Evolutionary conservation across 768 basidiomycete species (phyloP).

Genomic region (Mycena amicta): DNA sequence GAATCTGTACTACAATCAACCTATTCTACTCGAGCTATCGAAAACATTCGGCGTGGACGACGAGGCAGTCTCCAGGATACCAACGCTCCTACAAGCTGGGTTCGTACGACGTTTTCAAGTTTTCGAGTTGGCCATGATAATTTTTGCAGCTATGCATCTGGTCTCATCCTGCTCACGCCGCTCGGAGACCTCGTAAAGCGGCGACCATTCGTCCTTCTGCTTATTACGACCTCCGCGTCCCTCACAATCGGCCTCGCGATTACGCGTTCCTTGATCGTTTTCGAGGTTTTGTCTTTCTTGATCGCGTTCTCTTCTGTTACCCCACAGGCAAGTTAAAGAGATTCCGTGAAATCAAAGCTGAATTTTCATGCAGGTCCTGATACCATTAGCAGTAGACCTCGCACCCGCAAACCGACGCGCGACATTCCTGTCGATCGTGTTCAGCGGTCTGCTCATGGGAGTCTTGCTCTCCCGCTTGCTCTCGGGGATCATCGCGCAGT

Average conservation of each 20-base stretch:
- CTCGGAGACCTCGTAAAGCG: conserved; percentile 64
- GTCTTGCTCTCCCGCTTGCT: conserved; percentile 58
- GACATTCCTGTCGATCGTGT: conserved; percentile 56
- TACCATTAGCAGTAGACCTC: conserved; percentile 57
- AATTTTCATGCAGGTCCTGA: conserved; percentile 3
- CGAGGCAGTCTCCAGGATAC: conserved; percentile 33
- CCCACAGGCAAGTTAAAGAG: conserved; percentile 39
- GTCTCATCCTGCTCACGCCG: conserved; percentile 58
- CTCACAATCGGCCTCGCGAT: conserved; percentile 57
- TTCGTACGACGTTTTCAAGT: conserved; percentile 28
- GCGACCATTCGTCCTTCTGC: conserved; percentile 50
- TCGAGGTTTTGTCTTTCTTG: conserved; percentile 54
- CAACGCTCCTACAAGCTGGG: conserved; percentile 51
- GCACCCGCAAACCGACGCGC: conserved; percentile 59
- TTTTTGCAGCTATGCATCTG: conserved; percentile 45
- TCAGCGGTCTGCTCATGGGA: conserved; percentile 52
- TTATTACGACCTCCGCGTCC: conserved; percentile 41
- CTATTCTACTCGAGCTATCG: conserved; percentile 45
- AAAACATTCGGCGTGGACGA: conserved; percentile 26
- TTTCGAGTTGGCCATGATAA: neutral
- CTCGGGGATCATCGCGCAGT: conserved; percentile 58
- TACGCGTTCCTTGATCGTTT: conserved; percentile 44
- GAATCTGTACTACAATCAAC: conserved; percentile 63
- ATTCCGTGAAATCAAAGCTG: conserved; percentile 32
- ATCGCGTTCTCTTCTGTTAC: conserved; percentile 53